Conservation (phyloP, 805 yeast species). For the Suhomyces sp. region DNA sequence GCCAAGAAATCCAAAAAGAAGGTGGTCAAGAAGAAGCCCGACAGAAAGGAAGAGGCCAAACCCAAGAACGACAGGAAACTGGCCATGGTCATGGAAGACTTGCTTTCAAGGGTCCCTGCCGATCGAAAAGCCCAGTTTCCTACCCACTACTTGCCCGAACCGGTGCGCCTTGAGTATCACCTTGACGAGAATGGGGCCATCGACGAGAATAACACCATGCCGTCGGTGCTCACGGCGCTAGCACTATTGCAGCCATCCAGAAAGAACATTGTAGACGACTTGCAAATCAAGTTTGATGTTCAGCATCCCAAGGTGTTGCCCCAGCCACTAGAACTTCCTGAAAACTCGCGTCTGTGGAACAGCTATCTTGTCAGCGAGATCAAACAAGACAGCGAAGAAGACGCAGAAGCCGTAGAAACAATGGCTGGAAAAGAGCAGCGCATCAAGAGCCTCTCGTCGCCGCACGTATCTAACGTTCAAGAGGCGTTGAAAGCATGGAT, state of each 20-base stretch:
- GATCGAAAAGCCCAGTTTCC: conserved; percentile 17
- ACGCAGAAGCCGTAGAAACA: neutral
- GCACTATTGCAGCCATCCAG: conserved; percentile 26
- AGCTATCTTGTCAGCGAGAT: conserved; percentile 11
- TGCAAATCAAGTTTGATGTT: conserved; percentile 28
- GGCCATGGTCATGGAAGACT: neutral
- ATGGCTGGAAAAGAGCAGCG: conserved; percentile 4
- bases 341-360: conserved; percentile 23
- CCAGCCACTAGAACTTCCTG: conserved; percentile 19
- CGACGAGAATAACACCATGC: conserved; percentile 2
- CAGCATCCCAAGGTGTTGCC: conserved; percentile 29
- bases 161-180: conserved; percentile 14
- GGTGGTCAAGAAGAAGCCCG: neutral
- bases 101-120: conserved; percentile 1
- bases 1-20: neutral
- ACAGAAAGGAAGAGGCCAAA: neutral
- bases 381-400: conserved; percentile 4
- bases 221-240: neutral
- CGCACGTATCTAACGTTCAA: conserved; percentile 20
- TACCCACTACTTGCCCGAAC: conserved; percentile 32
- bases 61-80: conserved; percentile 1
- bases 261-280: conserved; percentile 29
- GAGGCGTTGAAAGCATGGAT: conserved; percentile 70
- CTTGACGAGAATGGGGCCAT: conserved; percentile 8
- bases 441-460: conserved; percentile 9